Evolutionary conservation across 106 monocot species (phyloP).

Genomic region (Platanthera zijinensis): DNA sequence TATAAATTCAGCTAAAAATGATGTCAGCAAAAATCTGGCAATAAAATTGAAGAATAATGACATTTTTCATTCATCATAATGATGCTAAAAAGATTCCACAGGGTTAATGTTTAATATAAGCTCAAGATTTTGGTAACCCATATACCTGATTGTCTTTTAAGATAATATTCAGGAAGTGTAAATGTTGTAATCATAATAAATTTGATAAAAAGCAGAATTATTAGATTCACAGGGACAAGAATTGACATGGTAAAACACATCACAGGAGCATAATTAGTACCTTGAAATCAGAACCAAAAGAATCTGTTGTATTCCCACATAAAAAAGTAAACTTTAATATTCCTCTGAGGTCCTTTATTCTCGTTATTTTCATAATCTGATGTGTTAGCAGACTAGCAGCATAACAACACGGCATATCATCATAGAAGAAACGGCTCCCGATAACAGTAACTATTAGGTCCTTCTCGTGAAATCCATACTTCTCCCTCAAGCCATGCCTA

Average conservation of each 20-base stretch:
- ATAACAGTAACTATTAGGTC: conserved; percentile 62
- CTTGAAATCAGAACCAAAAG: conserved; percentile 49
- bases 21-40: neutral
- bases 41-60: neutral
- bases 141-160: neutral
- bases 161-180: neutral
- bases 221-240: neutral
- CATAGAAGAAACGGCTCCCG: conserved; percentile 56
- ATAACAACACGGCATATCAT: conserved; percentile 61
- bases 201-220: neutral
- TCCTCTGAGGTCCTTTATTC: conserved; percentile 22
- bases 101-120: neutral
- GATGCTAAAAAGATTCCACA: neutral
- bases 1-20: neutral
- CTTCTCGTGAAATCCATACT: conserved; percentile 48
- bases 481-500: conserved; percentile 30
- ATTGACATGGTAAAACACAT: neutral
- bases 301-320: conserved; percentile 57
- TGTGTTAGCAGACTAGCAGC: conserved; percentile 43
- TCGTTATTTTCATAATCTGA: conserved; percentile 31
- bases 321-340: conserved; percentile 56
- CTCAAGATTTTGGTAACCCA: neutral
- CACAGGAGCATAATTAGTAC: conserved; percentile 17
- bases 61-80: conserved; percentile 3
- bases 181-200: neutral